phyloP scores from a whole-genome alignment of 306 rosid genomes.

The Lagenaria siceraria region DNA sequence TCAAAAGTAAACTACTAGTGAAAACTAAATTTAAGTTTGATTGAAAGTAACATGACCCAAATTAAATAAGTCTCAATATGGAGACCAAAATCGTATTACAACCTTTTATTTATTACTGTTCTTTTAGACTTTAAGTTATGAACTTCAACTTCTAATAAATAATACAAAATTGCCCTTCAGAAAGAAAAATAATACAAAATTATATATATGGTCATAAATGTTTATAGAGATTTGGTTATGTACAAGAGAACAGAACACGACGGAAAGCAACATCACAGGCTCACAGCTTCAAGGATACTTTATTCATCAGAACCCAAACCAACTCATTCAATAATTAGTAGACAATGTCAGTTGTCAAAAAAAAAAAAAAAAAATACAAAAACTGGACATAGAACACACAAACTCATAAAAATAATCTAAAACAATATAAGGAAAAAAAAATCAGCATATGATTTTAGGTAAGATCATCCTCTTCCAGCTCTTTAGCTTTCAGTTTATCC shows the following conservation, averaged over 20 bases:
- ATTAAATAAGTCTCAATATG: no score
- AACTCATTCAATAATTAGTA: neutral
- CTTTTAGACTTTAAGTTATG: no score
- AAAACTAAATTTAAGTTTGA: no score
- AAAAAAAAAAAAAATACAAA: neutral
- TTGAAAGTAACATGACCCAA: no score
- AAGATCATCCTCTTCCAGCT: conserved; percentile 90
- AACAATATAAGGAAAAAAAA: conserved; percentile 10
- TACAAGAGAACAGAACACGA: neutral
- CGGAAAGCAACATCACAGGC: neutral
- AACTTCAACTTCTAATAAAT: no score
- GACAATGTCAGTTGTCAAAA: neutral
- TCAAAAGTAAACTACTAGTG: no score
- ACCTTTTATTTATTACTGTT: no score
- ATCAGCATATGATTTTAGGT: conserved; percentile 25
- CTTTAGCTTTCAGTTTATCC: conserved; percentile 89
- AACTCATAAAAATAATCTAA: conserved; percentile 20
- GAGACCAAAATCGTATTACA: no score
- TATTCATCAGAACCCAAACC: neutral
- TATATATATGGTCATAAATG: neutral
- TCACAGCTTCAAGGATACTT: neutral
- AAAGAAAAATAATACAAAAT: neutral
- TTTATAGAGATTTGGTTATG: neutral
- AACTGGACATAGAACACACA: conserved; percentile 18
- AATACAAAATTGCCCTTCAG: no score